Percentiles rank a stretch among this genome's conserved stretches.
Conservation (phyloP, 306 rosid species). For the Fragaria nilgerrensis region DNA sequence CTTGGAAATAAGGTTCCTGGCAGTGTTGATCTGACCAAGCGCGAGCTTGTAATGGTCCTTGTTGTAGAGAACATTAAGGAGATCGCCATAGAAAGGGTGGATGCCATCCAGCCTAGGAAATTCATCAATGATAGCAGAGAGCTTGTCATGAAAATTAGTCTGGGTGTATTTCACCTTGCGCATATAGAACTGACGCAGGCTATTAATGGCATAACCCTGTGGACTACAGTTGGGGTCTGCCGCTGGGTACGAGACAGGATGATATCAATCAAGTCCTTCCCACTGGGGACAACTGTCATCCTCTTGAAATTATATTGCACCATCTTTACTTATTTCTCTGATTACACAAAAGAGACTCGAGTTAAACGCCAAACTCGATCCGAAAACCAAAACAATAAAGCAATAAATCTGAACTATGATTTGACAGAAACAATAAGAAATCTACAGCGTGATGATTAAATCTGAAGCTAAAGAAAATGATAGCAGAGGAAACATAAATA, state of each 20-base stretch:
- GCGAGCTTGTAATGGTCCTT: conserved; percentile 10
- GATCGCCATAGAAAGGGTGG: conserved; percentile 10
- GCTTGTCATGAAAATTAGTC: conserved; percentile 9
- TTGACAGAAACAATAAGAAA: too few relatives aligned
- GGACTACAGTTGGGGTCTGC: conserved; percentile 9
- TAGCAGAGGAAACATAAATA: neutral
- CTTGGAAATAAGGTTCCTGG: conserved; percentile 28
- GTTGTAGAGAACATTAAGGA: conserved; percentile 7
- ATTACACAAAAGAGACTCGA: neutral
- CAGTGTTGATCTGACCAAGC: neutral
- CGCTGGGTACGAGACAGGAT: conserved; percentile 3
- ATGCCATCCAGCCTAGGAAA: conserved; percentile 7
- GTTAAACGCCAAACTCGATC: neutral
- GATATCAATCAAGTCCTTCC: conserved; percentile 4
- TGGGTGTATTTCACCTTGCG: conserved; percentile 3
- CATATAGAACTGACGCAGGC: conserved; percentile 3
- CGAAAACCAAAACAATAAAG: neutral
- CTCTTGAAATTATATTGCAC: conserved; percentile 10
- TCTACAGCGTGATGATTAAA: too few relatives aligned
- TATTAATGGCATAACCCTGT: conserved; percentile 4
- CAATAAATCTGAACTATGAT: too few relatives aligned
- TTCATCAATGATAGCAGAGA: conserved; percentile 1
- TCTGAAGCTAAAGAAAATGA: neutral
- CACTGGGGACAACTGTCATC: conserved; percentile 4
- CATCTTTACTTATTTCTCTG: neutral